Evolutionary conservation across 1,284 basidiomycete species (phyloP).

Genomic region (Heliocybe sulcata): DNA sequence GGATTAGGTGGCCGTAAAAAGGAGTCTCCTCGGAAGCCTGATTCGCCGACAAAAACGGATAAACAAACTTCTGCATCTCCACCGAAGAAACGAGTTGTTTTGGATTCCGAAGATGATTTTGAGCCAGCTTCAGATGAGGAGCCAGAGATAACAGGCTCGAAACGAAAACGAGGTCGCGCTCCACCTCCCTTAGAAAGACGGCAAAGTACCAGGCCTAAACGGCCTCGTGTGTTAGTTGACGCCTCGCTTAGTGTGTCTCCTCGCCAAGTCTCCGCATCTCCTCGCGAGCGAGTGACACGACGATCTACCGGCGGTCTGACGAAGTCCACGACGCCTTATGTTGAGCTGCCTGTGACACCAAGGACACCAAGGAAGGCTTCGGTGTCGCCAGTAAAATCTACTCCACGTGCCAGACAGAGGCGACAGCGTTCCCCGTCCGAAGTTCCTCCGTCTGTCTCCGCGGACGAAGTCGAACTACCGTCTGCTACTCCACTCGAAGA

Average conservation of each 20-base stretch:
- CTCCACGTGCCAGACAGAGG: neutral
- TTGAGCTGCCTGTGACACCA: neutral
- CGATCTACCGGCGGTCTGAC: neutral
- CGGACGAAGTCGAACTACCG: neutral
- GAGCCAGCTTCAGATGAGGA: too few relatives aligned
- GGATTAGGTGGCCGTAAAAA: neutral
- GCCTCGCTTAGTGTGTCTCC: neutral
- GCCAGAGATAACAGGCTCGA: neutral
- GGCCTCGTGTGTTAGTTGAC: neutral
- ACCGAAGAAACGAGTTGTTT: too few relatives aligned
- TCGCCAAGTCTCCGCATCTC: neutral
- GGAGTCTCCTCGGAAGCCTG: neutral
- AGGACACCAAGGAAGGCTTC: neutral
- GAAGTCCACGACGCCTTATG: too few relatives aligned
- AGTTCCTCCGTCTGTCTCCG: neutral
- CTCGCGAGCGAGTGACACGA: neutral
- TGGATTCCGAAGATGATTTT: slow-evolving; percentile 3
- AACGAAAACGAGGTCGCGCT: neutral
- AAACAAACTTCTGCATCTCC: neutral
- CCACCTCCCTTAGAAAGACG: neutral
- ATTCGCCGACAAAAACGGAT: neutral
- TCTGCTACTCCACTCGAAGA: neutral
- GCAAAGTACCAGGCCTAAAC: neutral
- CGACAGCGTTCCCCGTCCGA: neutral
- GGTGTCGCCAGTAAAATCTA: neutral